Evolutionary conservation across 2,329 filamentous ascomycete genomes (phyloP), one percentile per base, ranked within the genome.

Genomic region (Hypoxylon sp.): DNA sequence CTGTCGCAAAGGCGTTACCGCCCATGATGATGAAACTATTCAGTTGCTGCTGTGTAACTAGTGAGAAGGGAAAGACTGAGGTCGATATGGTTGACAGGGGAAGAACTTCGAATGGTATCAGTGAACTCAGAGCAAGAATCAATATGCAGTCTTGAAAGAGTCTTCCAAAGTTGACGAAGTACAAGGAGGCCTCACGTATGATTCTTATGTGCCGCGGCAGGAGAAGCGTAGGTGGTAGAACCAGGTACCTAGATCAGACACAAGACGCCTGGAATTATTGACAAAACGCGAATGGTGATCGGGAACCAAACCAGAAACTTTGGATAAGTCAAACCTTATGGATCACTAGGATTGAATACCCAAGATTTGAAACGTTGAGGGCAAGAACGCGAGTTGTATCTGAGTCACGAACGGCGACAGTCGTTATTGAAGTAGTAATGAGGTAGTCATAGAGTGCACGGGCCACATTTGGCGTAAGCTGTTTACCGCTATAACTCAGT

Each of bases 1-100:
- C 82, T 22, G 77, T 80, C 1, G 82, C 68, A 69, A 93, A 93
- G 0, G 85, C 87, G 1, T 80, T 81, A 17, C 92, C 92, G 20
- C 92, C 92, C 92, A 94, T 94, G 59, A 31, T 62, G 33, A 31
- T 62, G 33, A 11, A 30, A 48, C 14, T n/a, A 11, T 17, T 42
- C 10, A 13, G 27, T 35, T 35, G n/a, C 42, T 13, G 25, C 13
- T 7, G 6, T 33, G 20, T 40, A 27, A 30, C 14, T 27, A 49
- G 30, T 17, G 17, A 20, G 10, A 14, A 17, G 31, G 25, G 7
- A n/a, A n/a, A 40, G 30, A 14, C 27, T 13, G 3, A 51, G 6
- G 22, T 35, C 8, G 6, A n/a, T 27, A 4, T 55, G 10, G 3
- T n/a, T 49, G 22, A 11, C 11, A 33, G 7, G 7, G n/a, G 7